A percentile compares a stretch with the other conserved stretches of the same genome.
Evolutionary conservation across 768 basidiomycete genomes (phyloP).

Genomic region (Leccinum fibrillosum): DNA sequence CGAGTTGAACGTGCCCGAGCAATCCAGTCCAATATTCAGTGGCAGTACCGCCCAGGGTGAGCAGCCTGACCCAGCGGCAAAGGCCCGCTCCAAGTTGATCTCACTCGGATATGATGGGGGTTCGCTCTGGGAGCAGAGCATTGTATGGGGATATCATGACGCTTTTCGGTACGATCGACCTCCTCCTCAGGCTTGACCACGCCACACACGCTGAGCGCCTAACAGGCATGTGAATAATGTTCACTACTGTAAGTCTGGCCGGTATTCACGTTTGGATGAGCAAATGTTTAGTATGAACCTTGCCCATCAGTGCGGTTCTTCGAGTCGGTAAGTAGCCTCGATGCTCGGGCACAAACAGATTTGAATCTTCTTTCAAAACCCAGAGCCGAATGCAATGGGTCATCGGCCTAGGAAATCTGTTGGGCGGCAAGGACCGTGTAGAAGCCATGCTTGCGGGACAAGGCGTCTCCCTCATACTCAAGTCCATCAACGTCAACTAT

Average conservation of each 20-base stretch:
- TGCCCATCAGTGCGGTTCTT: slow-evolving; percentile 55
- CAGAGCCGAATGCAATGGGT: slow-evolving; percentile 74
- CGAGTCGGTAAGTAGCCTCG: slow-evolving; percentile 51
- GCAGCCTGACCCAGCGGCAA: slow-evolving; percentile 19
- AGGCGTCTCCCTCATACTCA: slow-evolving; percentile 73
- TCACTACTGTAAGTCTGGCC: slow-evolving; percentile 51
- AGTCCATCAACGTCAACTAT: slow-evolving; percentile 65
- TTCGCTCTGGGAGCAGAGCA: slow-evolving; percentile 74
- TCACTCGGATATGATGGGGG: slow-evolving; percentile 54
- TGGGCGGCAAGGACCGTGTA: slow-evolving; percentile 57
- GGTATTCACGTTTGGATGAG: neutral
- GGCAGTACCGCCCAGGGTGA: neutral
- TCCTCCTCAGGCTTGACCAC: neutral
- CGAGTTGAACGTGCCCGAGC: slow-evolving; percentile 1
- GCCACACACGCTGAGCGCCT: neutral
- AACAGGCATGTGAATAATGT: slow-evolving; percentile 76
- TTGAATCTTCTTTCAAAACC: neutral
- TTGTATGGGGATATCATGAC: slow-evolving; percentile 82
- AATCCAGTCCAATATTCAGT: slow-evolving; percentile 4
- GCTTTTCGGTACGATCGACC: slow-evolving; percentile 55
- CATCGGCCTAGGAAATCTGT: slow-evolving; percentile 48
- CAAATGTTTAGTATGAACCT: neutral
- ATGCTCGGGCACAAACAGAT: neutral
- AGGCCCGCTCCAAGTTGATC: slow-evolving; percentile 42
- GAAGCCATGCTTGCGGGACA: slow-evolving; percentile 57